phyloP scores from a whole-genome alignment of 208 protist genomes.

The Leishmania tarentolae region DNA sequence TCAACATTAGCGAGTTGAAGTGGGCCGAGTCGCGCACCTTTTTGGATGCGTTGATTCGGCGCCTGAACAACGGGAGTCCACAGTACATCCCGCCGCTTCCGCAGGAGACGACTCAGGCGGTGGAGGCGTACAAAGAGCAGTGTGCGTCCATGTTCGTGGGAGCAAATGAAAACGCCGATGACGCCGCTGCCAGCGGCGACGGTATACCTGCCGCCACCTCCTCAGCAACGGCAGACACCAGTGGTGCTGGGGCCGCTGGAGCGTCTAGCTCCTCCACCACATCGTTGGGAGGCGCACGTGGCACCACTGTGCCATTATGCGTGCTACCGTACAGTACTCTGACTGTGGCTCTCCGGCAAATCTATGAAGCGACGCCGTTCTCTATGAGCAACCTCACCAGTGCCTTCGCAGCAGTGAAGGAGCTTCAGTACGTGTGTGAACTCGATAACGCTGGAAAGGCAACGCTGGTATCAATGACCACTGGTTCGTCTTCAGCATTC shows the following conservation, averaged over 20 bases:
- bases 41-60: constrained; percentile 74
- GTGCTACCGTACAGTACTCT: constrained; percentile 48
- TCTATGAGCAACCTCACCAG: constrained; percentile 66
- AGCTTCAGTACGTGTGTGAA: constrained; percentile 65
- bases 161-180: not conserved
- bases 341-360: constrained; percentile 37
- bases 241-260: not conserved
- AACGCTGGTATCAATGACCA: constrained; percentile 15
- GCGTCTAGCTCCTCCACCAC: constrained; percentile 5
- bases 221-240: not conserved
- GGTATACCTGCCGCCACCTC: not conserved
- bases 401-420: constrained; percentile 76
- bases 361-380: constrained; percentile 72
- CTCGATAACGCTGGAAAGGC: constrained; percentile 20
- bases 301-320: constrained; percentile 27
- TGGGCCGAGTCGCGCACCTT: constrained; percentile 70
- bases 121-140: constrained; percentile 25
- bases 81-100: constrained; percentile 64
- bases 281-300: constrained; percentile 6
- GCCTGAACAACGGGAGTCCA: constrained; percentile 61
- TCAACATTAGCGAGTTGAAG: constrained; percentile 51
- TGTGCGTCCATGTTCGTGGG: constrained; percentile 9
- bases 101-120: constrained; percentile 19
- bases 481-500: constrained; percentile 1
- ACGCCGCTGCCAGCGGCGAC: not conserved